Percentiles rank a stretch among this genome's conserved stretches.
Conservation (phyloP, 75 land plant species). For the Picea glauca region DNA sequence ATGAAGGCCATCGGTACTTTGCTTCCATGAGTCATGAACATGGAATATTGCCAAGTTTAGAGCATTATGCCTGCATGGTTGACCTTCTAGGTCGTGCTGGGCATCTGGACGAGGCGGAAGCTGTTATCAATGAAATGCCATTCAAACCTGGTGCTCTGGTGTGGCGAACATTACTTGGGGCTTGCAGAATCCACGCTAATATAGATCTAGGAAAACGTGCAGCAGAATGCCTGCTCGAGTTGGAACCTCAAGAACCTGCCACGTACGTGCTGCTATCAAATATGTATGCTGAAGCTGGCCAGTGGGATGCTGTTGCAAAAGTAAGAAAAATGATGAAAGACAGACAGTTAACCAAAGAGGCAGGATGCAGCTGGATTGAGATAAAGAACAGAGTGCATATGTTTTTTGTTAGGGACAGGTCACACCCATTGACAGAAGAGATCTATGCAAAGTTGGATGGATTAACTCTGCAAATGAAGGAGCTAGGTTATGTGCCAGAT, state of each 20-base stretch:
- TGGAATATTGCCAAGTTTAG: conserved; percentile 5
- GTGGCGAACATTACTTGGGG: conserved; percentile 19
- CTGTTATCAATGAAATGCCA: conserved; percentile 15
- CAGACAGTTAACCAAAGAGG: background rate
- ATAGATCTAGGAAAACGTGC: conserved; percentile 17
- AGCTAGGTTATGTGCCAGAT: background rate
- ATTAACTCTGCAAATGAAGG: background rate
- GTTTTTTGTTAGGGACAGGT: conserved; percentile 10
- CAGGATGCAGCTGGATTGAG: conserved; percentile 21
- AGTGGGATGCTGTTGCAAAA: conserved; percentile 11
- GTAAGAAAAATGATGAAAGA: conserved; percentile 12
- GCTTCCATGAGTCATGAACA: background rate
- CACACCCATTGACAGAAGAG: background rate
- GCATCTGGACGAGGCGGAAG: conserved; percentile 13
- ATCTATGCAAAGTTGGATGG: conserved; percentile 1
- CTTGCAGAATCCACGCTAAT: conserved; percentile 20
- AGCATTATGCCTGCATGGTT: conserved; percentile 21
- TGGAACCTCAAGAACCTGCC: conserved; percentile 13
- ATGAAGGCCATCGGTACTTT: conserved; percentile 11
- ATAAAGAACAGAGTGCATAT: conserved; percentile 12
- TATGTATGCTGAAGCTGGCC: conserved; percentile 14
- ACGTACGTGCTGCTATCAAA: conserved; percentile 14
- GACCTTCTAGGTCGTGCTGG: conserved; percentile 27
- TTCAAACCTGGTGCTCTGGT: conserved; percentile 15
- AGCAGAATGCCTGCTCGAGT: conserved; percentile 17